phyloP scores from a whole-genome alignment of 768 basidiomycete species.

The Russula virescens region DNA sequence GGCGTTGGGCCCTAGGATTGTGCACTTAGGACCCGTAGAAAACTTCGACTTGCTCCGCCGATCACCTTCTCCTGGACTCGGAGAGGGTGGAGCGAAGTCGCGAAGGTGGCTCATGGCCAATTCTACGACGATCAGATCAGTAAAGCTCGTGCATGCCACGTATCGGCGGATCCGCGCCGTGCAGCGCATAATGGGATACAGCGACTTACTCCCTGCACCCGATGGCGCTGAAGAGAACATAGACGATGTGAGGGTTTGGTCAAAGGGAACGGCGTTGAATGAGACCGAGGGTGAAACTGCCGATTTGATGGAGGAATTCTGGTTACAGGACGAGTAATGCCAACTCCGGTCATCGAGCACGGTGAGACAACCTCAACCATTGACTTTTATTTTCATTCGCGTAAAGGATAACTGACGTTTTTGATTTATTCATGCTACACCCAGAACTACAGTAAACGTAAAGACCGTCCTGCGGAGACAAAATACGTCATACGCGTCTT shows the following conservation, averaged over 20 bases:
- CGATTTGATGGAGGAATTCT: conserved; percentile 22
- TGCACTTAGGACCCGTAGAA: conserved; percentile 55
- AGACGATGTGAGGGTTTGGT: conserved; percentile 29
- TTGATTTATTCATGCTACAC: neutral
- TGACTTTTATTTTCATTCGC: neutral
- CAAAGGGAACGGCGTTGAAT: conserved; percentile 27
- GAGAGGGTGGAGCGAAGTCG: conserved; percentile 7
- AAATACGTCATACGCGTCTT: neutral
- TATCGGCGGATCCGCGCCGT: conserved; percentile 57
- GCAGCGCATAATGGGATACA: conserved; percentile 61
- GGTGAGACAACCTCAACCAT: neutral
- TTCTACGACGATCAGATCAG: conserved; percentile 38
- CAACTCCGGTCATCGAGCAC: neutral
- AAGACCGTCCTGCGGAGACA: neutral
- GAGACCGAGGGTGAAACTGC: conserved; percentile 25
- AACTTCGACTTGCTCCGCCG: conserved; percentile 27
- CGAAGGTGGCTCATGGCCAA: conserved; percentile 13
- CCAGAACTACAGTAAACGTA: neutral
- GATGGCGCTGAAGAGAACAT: conserved; percentile 29
- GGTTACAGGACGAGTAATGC: conserved; percentile 4
- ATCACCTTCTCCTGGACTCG: conserved; percentile 5
- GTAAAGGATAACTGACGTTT: neutral
- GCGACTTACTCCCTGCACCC: conserved; percentile 46
- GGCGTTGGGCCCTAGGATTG: conserved; percentile 42
- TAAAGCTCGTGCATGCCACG: conserved; percentile 48